These are phyloP conservation scores for Gnomoniopsis sp. DNA, from an alignment of 2,329 filamentous ascomycete species.

Conservation along the genomic window DNA sequence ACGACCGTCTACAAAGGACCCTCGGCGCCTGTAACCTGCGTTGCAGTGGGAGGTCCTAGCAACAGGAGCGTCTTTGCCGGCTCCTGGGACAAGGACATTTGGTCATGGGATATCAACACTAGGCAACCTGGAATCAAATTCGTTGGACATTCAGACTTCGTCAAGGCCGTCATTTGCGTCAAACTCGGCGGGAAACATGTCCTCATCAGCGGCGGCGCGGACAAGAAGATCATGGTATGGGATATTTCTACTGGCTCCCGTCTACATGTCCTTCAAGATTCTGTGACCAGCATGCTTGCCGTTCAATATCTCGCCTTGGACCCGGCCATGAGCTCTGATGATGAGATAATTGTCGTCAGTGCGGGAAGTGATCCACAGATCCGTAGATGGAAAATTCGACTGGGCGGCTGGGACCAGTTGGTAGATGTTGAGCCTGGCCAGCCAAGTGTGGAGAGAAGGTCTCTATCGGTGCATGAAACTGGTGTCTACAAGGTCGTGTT, in stretches of 20 bases:
- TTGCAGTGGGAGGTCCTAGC: constrained; percentile 60
- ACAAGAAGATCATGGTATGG: constrained; percentile 83
- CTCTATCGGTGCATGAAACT: constrained; percentile 80
- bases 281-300: constrained; percentile 66
- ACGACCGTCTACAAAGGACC: constrained; percentile 66
- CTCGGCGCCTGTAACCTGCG: constrained; percentile 72
- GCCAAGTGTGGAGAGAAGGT: constrained; percentile 41
- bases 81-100: constrained; percentile 91
- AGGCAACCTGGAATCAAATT: constrained; percentile 55
- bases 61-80: constrained; percentile 72
- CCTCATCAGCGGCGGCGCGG: constrained; percentile 72
- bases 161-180: constrained; percentile 72
- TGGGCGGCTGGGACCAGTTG: constrained; percentile 52
- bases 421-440: constrained; percentile 40
- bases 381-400: constrained; percentile 67
- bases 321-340: constrained; percentile 50
- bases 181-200: constrained; percentile 58
- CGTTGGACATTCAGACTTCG: constrained; percentile 82
- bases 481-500: constrained; percentile 81
- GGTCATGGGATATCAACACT: constrained; percentile 72
- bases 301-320: constrained; percentile 79
- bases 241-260: constrained; percentile 64
- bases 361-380: constrained; percentile 80
- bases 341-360: constrained; percentile 63
- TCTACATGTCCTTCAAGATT: constrained; percentile 75